Percentiles rank a stretch among this genome's conserved stretches.
Conservation (phyloP, 1,284 basidiomycete species). For the Meripilus lineatus region DNA sequence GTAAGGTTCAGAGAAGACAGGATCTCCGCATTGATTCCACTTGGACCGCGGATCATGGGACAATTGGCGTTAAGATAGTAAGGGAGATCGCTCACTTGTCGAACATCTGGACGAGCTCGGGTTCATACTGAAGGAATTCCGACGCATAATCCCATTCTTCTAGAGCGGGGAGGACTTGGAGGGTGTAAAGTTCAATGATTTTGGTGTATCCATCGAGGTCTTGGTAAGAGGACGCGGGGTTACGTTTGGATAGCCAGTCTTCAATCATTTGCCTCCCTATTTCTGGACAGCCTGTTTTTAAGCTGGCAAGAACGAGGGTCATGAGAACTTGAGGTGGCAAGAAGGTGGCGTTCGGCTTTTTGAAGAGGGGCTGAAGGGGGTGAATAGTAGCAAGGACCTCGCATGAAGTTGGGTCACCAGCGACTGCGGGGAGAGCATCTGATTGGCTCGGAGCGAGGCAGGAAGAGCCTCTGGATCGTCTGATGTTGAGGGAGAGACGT, state of each 20-base stretch:
- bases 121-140: slow-evolving; percentile 69
- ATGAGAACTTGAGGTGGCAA: slow-evolving; percentile 65
- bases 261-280: slow-evolving; percentile 63
- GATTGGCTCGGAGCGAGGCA: slow-evolving; percentile 41
- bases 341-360: slow-evolving; percentile 43
- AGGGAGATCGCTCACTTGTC: slow-evolving; percentile 43
- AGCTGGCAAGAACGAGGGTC: slow-evolving; percentile 62
- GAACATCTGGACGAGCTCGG: slow-evolving; percentile 48
- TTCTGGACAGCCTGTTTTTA: slow-evolving; percentile 58
- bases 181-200: slow-evolving; percentile 67
- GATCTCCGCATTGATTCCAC: slow-evolving; percentile 4
- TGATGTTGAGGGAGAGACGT: slow-evolving; percentile 45
- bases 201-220: slow-evolving; percentile 56
- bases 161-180: slow-evolving; percentile 65
- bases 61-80: slow-evolving; percentile 6
- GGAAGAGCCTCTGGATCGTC: slow-evolving; percentile 41
- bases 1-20: slow-evolving; percentile 1
- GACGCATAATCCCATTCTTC: slow-evolving; percentile 74
- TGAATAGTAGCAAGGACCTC: slow-evolving; percentile 64
- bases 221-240: slow-evolving; percentile 28
- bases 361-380: slow-evolving; percentile 36
- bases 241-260: slow-evolving; percentile 62
- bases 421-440: slow-evolving; percentile 52
- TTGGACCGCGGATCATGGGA: neutral
- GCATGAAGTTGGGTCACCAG: slow-evolving; percentile 52